Evolutionary conservation across 2,329 filamentous ascomycete genomes (phyloP).

Genomic region (Didymella sp.): DNA sequence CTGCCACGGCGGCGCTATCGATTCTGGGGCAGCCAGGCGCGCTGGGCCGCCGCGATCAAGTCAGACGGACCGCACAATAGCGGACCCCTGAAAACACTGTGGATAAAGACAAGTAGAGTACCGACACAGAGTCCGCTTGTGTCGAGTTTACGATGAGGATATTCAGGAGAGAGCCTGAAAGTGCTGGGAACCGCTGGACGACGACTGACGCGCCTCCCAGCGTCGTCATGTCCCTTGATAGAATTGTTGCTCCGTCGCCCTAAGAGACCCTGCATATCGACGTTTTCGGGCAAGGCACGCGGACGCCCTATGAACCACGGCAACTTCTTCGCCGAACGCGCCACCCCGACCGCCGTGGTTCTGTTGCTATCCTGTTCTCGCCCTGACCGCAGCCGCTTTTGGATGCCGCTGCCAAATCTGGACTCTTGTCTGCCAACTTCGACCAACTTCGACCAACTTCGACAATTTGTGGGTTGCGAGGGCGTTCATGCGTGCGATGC

Average conservation of each 20-base stretch:
- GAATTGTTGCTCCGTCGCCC: conserved; percentile 4
- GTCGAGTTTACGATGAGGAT: background rate
- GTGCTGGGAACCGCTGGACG: conserved; percentile 1
- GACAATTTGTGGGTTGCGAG: conserved; percentile 3
- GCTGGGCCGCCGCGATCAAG: background rate
- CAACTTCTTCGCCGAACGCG: conserved; percentile 7
- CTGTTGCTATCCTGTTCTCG: background rate
- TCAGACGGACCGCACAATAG: conserved; percentile 8
- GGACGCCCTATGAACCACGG: background rate
- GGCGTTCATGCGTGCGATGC: conserved; percentile 20
- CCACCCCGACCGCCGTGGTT: background rate
- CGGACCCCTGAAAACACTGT: conserved; percentile 11
- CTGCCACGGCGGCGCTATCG: conserved; percentile 24
- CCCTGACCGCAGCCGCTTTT: conserved; percentile 4
- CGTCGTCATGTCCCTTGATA: conserved; percentile 5
- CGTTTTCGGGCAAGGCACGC: conserved; percentile 5
- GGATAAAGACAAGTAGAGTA: background rate
- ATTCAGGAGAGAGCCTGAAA: background rate
- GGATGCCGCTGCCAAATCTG: conserved; percentile 10
- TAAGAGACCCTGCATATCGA: conserved; percentile 16
- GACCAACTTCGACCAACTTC: background rate
- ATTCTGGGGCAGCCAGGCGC: conserved; percentile 7
- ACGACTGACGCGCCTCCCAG: background rate
- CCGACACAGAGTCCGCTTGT: conserved; percentile 3
- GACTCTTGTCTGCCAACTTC: background rate